These are phyloP conservation scores for Microcyclosporella mali DNA, from an alignment of 2,329 filamentous ascomycete genomes.

Conservation along the genomic window DNA sequence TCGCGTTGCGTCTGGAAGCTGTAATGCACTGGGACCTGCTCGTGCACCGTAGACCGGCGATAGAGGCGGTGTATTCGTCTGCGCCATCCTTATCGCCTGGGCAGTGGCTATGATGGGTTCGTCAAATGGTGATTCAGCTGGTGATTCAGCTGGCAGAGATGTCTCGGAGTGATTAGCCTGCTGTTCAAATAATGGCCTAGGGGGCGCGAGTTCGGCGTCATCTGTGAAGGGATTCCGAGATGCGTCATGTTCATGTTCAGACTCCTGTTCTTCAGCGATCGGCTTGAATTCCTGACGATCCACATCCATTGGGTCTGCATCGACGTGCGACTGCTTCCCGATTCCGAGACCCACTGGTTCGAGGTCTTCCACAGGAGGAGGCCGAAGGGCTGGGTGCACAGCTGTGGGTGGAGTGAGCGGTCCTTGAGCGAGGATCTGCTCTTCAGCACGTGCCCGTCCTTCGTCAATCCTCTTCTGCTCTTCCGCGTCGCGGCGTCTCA, in stretches of 20 bases:
- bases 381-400: constrained; percentile 32
- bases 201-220: constrained; percentile 17
- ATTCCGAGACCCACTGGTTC: constrained; percentile 29
- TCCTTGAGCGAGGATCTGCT: constrained; percentile 22
- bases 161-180: constrained; percentile 3
- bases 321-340: constrained; percentile 11
- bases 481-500: constrained; percentile 45
- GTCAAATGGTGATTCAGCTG: constrained; percentile 35
- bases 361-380: constrained; percentile 11
- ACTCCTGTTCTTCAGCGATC: constrained; percentile 1
- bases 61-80: constrained; percentile 40
- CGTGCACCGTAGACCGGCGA: constrained; percentile 22
- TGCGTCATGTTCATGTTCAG: constrained; percentile 1
- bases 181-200: constrained; percentile 12
- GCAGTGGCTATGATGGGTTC: constrained; percentile 46
- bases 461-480: constrained; percentile 40
- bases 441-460: constrained; percentile 19
- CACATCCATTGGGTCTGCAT: constrained; percentile 3
- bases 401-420: constrained; percentile 25
- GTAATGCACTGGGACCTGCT: constrained; percentile 11
- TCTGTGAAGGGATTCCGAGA: constrained; percentile 23
- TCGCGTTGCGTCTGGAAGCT: constrained; percentile 14
- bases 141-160: constrained; percentile 7
- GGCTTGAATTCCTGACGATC: not conserved
- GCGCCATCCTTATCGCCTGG: constrained; percentile 43